Evolutionary conservation across 106 monocot species (phyloP).

Genomic region (Narthecium ossifragum): DNA sequence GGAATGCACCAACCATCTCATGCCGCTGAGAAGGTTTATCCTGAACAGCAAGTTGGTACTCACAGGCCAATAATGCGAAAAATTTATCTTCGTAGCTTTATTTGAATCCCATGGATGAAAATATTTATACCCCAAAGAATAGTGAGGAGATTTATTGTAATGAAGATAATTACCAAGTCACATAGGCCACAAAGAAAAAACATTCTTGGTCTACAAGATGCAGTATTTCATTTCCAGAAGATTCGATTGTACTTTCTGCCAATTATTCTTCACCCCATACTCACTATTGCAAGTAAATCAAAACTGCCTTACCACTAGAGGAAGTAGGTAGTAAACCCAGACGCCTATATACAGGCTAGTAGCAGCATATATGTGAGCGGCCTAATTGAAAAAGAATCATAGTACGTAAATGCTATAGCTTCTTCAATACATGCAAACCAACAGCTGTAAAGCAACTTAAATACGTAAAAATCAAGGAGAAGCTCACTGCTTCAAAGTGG

Average conservation of each 20-base stretch:
- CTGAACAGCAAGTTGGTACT: conserved; percentile 16
- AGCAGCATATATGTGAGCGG: not conserved
- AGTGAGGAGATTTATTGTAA: not conserved
- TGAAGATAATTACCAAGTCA: not conserved
- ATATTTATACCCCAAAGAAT: not conserved
- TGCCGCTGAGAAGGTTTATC: conserved; percentile 29
- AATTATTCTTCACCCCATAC: no score
- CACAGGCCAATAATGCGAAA: not conserved
- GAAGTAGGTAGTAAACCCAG: no score
- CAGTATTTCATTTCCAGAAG: not conserved
- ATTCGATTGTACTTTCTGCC: no score
- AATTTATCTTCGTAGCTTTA: not conserved
- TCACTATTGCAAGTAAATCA: no score
- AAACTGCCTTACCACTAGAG: no score
- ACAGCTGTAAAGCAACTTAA: not conserved
- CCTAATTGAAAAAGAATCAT: no score
- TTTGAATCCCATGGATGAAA: not conserved
- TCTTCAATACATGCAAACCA: not conserved
- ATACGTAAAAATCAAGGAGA: not conserved
- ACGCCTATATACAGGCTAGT: not conserved
- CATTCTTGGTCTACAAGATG: not conserved
- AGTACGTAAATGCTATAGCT: not conserved
- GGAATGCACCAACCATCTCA: conserved; percentile 86
- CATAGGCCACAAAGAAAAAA: not conserved
- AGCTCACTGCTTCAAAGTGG: not conserved